These are phyloP conservation scores for Geotrichum europaeum DNA, from an alignment of 1,139 yeast species.

Conservation along the genomic window DNA sequence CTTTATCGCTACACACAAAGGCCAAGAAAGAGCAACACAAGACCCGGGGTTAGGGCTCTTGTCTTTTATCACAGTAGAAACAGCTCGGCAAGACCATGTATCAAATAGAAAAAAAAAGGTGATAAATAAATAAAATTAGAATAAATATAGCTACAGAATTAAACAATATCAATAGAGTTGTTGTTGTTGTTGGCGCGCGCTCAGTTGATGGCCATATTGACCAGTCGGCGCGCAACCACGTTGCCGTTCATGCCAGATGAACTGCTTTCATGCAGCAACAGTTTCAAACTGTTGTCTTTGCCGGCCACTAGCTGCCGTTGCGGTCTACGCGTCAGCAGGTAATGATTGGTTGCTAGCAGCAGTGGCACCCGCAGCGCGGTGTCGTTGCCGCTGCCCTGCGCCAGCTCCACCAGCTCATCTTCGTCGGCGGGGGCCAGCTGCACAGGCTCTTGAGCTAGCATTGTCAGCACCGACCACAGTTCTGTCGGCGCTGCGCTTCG, in stretches of 20 bases:
- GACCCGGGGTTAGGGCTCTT: neutral
- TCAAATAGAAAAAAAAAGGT: neutral
- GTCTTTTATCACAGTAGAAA: neutral
- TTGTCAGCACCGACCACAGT: neutral
- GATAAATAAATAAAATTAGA: neutral
- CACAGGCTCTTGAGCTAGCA: neutral
- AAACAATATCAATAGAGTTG: neutral
- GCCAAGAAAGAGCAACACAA: neutral
- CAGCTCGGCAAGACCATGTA: too few relatives aligned
- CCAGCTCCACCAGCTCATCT: constrained; percentile 5
- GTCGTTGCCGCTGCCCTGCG: neutral
- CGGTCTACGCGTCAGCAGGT: constrained; percentile 12
- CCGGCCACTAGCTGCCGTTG: constrained; percentile 6
- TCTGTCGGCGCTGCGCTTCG: neutral
- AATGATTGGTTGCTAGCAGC: constrained; percentile 18
- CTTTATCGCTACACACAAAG: neutral
- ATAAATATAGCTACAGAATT: neutral
- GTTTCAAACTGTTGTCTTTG: constrained; percentile 11
- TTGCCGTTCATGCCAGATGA: constrained; percentile 13
- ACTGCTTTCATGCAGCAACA: constrained; percentile 18
- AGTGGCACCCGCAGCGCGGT: constrained; percentile 16
- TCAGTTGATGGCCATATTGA: constrained; percentile 20
- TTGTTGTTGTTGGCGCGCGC: neutral
- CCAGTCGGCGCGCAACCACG: constrained; percentile 18
- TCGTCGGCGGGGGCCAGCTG: neutral